Evolutionary conservation across 371 early-diverging fungal genomes (phyloP).

Genomic region (Lichtheimia corymbifera): DNA sequence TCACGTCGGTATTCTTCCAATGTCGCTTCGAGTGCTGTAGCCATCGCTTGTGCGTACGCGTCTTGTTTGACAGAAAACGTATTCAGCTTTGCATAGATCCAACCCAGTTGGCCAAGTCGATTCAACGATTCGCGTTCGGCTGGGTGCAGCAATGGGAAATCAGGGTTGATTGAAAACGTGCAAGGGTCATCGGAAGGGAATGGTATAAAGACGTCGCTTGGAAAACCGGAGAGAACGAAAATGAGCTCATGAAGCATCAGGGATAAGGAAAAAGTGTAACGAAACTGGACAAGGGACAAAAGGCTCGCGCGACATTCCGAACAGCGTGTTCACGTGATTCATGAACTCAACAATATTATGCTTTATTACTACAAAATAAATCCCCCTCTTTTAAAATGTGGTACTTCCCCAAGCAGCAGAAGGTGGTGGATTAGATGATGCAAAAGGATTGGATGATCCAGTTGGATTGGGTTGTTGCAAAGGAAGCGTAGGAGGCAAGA

Average conservation of each 20-base stretch:
- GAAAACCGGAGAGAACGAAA: slow-evolving; percentile 66
- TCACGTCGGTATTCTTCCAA: slow-evolving; percentile 56
- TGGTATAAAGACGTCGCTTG: slow-evolving; percentile 70
- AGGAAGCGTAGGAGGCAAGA: neutral
- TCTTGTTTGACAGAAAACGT: slow-evolving; percentile 7
- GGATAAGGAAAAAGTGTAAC: neutral
- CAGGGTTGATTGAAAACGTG: slow-evolving; percentile 58
- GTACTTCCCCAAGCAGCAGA: neutral
- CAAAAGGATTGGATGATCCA: slow-evolving; percentile 19
- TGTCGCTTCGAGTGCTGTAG: slow-evolving; percentile 48
- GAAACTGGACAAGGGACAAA: neutral
- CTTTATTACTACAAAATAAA: neutral
- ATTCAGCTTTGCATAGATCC: slow-evolving; percentile 46
- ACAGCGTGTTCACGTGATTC: neutral
- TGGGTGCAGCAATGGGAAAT: slow-evolving; percentile 68
- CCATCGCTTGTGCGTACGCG: slow-evolving; percentile 55
- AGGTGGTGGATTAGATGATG: neutral
- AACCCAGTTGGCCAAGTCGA: slow-evolving; percentile 68
- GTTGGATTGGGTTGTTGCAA: slow-evolving; percentile 12
- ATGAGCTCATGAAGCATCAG: slow-evolving; percentile 83
- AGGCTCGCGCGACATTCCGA: no score
- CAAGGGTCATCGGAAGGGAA: slow-evolving; percentile 47
- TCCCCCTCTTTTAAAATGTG: neutral
- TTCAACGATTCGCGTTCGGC: slow-evolving; percentile 69
- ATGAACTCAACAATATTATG: neutral